Percentiles rank a stretch among this genome's conserved stretches.
Evolutionary conservation across 805 yeast genomes (phyloP).

Genomic region (Candida schatavii): DNA sequence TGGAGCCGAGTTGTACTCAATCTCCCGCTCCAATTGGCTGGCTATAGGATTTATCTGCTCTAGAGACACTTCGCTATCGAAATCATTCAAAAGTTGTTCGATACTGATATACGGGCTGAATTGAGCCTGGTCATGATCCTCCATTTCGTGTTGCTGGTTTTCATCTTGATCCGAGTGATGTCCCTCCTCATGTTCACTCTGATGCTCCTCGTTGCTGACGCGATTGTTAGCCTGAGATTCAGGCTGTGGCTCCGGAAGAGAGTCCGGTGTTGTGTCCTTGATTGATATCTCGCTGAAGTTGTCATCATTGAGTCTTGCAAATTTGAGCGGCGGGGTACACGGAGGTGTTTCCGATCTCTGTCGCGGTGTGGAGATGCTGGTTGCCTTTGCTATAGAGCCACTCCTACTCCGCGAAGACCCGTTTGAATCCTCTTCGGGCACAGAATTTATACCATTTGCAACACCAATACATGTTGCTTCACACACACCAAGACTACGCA

Average conservation of each 20-base stretch:
- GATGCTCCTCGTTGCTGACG: neutral
- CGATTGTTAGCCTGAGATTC: neutral
- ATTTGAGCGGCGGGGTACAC: constrained; percentile 22
- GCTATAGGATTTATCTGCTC: neutral
- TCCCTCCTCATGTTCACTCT: neutral
- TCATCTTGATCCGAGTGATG: neutral
- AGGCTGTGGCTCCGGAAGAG: neutral
- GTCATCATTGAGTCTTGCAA: constrained; percentile 10
- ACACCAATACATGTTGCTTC: neutral
- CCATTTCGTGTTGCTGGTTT: constrained; percentile 1
- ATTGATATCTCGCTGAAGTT: neutral
- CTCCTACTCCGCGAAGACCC: neutral
- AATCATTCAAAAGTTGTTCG: constrained; percentile 15
- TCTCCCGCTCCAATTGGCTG: constrained; percentile 19
- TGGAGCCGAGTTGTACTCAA: constrained; percentile 14
- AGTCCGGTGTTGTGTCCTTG: constrained; percentile 4
- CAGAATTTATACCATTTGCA: neutral
- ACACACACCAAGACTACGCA: neutral
- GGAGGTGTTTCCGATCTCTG: constrained; percentile 15
- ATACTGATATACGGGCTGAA: constrained; percentile 17
- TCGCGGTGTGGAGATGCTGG: constrained; percentile 6
- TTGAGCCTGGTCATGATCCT: constrained; percentile 7
- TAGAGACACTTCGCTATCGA: neutral
- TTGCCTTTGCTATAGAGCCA: neutral
- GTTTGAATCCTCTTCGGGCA: too few relatives aligned